Base-by-base conservation (phyloP, 371 early-diverging fungal species). In the Chytridiales sp. region DNA sequence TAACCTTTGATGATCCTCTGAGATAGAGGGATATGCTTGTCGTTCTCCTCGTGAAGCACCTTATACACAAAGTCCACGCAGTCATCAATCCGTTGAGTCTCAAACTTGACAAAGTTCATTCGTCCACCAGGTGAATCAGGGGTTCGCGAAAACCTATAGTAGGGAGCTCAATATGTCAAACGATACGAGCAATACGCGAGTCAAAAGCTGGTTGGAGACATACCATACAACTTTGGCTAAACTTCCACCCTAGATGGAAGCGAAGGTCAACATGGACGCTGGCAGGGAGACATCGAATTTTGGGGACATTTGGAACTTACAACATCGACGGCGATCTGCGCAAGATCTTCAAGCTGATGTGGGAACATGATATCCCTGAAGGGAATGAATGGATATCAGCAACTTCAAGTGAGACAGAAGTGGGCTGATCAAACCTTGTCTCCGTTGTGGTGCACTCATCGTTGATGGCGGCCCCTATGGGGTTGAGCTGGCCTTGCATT, bases 151-250 rank as follows among this genome's bases (percentile, higher is more conserved):
- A 64, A 64, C 64, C 58, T 71, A 15, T 72, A 65, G 22, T 73
- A 71, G n/a, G 77, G 72, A 3, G 85, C 82, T 34, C 61, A 67
- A 17, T 26, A 30, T 40, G 38, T 24, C 17, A 67, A 44, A n/a
- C 24, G 41, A 17, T 9, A 13, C 21, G 22, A 27, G 5, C 24
- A 22, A 17, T 43, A 32, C 15, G n/a, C 0, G 11, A 9, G n/a
- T n/a, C n/a, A n/a, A n/a, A n/a, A n/a, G n/a, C n/a, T n/a, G n/a
- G n/a, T 65, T 72, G 21, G 84, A 80, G 53, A 90, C 21, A n/a
- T 30, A 90, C 72, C 94, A 97, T 22, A 95, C 93, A 11, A 97
- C 86, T 67, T 97, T 97, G 54, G 94, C 93, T 9, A 97, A 74
- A 29, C 93, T 91, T 40, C 97, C 97, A 39, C 97, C 97, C 77